Evolutionary conservation across 139 green algal genomes (phyloP), one percentile per base, ranked within the genome.

Genomic region (Chlamydomonas eustigma): DNA sequence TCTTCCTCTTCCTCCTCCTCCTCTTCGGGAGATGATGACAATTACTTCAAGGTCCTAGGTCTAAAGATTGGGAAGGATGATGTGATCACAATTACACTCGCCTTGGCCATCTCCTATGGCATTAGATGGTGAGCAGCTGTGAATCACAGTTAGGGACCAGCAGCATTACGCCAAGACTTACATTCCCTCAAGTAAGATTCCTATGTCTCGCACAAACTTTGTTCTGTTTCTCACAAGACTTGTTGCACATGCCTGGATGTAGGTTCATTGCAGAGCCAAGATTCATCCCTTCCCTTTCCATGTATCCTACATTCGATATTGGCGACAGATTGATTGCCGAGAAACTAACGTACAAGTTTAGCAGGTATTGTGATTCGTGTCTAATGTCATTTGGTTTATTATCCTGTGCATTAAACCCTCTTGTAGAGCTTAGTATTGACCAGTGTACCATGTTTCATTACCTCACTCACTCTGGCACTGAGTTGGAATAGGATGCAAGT

Each of bases 241-340:
- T 3, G 25, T 70, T 8, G 63, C n/a, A 70, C 6, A 70, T 70
- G 28, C 24, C 30, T 31, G 25, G 44, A 12, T 18, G 44, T 18
- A 91, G 87, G 76, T 93, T 94, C 32, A 91, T 98, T 64, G 95
- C 95, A 18, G 95, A 99, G 83, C 95, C 96, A 0, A 88, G 96
- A 3, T 99, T 97, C 88, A 99, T 99, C 74, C 96, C 96, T 0
- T 97, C 91, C 0, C 88, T 99, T 2, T 98, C 93, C 58, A 99
- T 99, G 96, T 98, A 88, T 80, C 96, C 96, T 2, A 94, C 86
- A 0, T 98, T 97, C 80, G 93, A 99, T 39, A 84, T 99, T 1
- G 95, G 95, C 2, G 96, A 99, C 85, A 74, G 96, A 1, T 86
- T 99, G 3, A 91, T 99, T 2, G 92, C 93, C 1, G 96, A 99